A percentile compares a stretch with the other conserved stretches of the same genome.
Evolutionary conservation across 805 yeast species (phyloP).

Genomic region (Candida chauliodis): DNA sequence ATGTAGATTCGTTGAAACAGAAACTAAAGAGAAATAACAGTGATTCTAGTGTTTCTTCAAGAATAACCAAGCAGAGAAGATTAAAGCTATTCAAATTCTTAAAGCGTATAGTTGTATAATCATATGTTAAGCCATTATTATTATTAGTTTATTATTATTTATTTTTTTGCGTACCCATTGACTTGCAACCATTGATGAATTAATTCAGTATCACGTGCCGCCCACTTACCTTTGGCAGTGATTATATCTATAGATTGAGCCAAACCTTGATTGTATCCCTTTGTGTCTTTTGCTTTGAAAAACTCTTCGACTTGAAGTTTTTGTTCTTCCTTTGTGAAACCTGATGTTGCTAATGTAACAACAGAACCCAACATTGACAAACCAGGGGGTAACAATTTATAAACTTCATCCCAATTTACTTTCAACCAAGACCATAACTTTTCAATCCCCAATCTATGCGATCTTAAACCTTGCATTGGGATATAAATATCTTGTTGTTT

Average conservation of each 20-base stretch:
- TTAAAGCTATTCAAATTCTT: background rate
- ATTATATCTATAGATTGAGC: slow-evolving; percentile 64
- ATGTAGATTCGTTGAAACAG: slow-evolving; percentile 8
- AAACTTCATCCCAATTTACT: slow-evolving; percentile 67
- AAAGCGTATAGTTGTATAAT: background rate
- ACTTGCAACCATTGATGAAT: slow-evolving; percentile 48
- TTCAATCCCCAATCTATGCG: slow-evolving; percentile 61
- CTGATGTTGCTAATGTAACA: slow-evolving; percentile 57
- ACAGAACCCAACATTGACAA: slow-evolving; percentile 76
- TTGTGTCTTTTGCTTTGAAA: slow-evolving; percentile 52
- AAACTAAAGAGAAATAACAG: slow-evolving; percentile 8
- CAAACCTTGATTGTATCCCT: slow-evolving; percentile 61
- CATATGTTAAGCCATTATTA: too few relatives aligned
- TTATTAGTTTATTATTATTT: too few relatives aligned
- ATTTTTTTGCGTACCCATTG: slow-evolving; percentile 24
- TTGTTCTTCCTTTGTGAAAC: slow-evolving; percentile 56
- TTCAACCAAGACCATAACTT: slow-evolving; percentile 72
- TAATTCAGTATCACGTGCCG: slow-evolving; percentile 48
- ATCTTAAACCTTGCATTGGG: slow-evolving; percentile 72
- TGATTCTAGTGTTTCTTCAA: background rate
- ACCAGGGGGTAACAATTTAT: slow-evolving; percentile 72
- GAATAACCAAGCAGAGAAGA: background rate
- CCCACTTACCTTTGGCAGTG: slow-evolving; percentile 55
- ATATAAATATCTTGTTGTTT: slow-evolving; percentile 69
- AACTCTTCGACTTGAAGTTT: slow-evolving; percentile 48